Evolutionary conservation across 2,329 filamentous ascomycete species (phyloP), one percentile per base, ranked within the genome.

Genomic region (Phaeosphaeriaceae sp.): DNA sequence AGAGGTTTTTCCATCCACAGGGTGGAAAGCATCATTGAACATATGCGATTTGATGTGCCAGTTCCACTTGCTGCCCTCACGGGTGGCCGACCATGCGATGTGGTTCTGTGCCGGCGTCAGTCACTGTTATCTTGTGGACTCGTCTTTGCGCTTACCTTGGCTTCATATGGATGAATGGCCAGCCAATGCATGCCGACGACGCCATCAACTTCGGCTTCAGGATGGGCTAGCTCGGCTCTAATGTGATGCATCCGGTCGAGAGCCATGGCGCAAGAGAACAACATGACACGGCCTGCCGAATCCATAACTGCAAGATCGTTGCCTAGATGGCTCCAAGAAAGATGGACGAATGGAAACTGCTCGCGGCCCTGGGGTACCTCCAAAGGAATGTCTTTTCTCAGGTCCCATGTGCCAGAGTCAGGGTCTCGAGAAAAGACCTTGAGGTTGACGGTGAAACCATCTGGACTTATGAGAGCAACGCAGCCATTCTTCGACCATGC

Each of bases 151-250:
- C 42, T 13, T 61, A 78, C 78, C 67, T 78, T 78, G 53, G 75
- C 70, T 48, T 75, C 75, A 46, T 80, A 77, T 7, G 77, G 80
- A 36, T 76, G 76, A 17, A 81, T 71, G 17, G 78, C 74, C 54
- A 98, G 82, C 95, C 95, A 99, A 78, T 92, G 90, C 74, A 92
- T 86, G 3, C 94, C 95, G 7, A 96, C 91, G 5, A 96, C 82
- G 50, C 89, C 86, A 64, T 90, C 88, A 40, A 91, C 82, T 73
- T 96, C 92, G 68, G 93, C 90, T 53, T 89, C 81, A 1, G 85
- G 79, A 70, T 94, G 92, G n/a, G 82, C 76, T 22, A 88, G 84
- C 78, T 88, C 89, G 54, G 83, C 85, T 44, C 88, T 85, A 50
- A 83, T 83, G 10, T 86, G 75, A 31, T 83, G 85, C 56, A 93